phyloP scores from a whole-genome alignment of 805 yeast genomes.

The Saccharomycopsis sp. region DNA sequence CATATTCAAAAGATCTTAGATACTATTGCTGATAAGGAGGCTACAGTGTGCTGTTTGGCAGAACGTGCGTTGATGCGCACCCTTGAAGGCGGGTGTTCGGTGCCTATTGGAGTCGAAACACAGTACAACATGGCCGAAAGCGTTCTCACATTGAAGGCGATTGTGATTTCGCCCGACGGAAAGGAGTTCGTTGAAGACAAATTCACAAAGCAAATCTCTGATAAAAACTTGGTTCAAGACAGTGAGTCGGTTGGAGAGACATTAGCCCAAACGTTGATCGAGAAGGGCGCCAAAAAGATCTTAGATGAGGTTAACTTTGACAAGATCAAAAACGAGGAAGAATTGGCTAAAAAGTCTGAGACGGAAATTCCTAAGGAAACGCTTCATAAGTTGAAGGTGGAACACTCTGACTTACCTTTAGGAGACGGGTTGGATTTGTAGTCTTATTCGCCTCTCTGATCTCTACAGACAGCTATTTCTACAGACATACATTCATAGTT shows the following conservation, averaged over 20 bases:
- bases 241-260: slow-evolving; percentile 64
- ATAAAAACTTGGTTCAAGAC: slow-evolving; percentile 42
- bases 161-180: slow-evolving; percentile 86
- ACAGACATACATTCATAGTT: no score
- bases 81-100: slow-evolving; percentile 96
- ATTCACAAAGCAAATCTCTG: slow-evolving; percentile 25
- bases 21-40: slow-evolving; percentile 55
- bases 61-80: slow-evolving; percentile 83
- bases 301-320: slow-evolving; percentile 74
- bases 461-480: no score
- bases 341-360: slow-evolving; percentile 20
- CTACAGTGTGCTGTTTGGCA: slow-evolving; percentile 74
- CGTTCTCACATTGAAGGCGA: slow-evolving; percentile 50
- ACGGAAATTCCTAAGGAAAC: slow-evolving; percentile 16
- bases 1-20: slow-evolving; percentile 52
- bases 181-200: slow-evolving; percentile 55
- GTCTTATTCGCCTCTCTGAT: no score
- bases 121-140: slow-evolving; percentile 38
- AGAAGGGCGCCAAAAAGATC: slow-evolving; percentile 76
- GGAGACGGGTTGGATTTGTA: slow-evolving; percentile 18
- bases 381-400: slow-evolving; percentile 19
- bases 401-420: slow-evolving; percentile 20
- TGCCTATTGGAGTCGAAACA: slow-evolving; percentile 90
- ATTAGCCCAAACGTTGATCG: slow-evolving; percentile 61
- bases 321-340: slow-evolving; percentile 35